Base-by-base conservation (phyloP, 2,329 filamentous ascomycete genomes). In the Alternaria arborescens region DNA sequence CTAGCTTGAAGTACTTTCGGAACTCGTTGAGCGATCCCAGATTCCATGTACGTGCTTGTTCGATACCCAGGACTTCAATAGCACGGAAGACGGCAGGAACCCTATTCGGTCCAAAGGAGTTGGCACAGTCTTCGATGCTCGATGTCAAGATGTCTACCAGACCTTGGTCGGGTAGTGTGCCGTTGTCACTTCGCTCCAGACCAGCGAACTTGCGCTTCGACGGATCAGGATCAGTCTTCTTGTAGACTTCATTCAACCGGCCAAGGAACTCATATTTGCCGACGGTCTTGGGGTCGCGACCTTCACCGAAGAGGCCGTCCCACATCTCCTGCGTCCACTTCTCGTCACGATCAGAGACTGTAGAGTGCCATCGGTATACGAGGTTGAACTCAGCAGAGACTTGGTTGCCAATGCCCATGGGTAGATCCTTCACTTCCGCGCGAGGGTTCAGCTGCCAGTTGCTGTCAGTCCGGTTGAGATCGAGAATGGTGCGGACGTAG, bases 321-420 rank as follows among this genome's bases (percentile, higher is more conserved):
- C 72, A 78, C 46, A 80, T 59, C 20, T 89, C 82, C 68, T 93
- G 85, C 22, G 92, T 90, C 92, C 92, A 96, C 66, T 88, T 84
- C 72, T 95, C 92, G 70, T 97, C 93, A 64, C 87, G 88, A 59
- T 88, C 86, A 38, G 85, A 86, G 68, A 95, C 91, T 68, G 90
- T 89, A 3, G 91, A 92, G 80, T 96, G 92, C 92, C 92, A 96
- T 65, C 92, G 86, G 77, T 97, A 96, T 67, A 91, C 90, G 10
- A 97, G 84, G 73, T 95, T 96, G 83, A 97, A 97, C 80, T 97
- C 93, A 4, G 91, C 91, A 0, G 91, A 94, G 5, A 94, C 91
- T 66, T 91, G 88, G 71, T 95, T 96, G 52, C 93, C 93, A 0
- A 91, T 87, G 42, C 91, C 93, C 24, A 88, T 84, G 44, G 91